phyloP scores from a whole-genome alignment of 176 grass and related monocot genomes.

The Rhynchospora breviuscula region DNA sequence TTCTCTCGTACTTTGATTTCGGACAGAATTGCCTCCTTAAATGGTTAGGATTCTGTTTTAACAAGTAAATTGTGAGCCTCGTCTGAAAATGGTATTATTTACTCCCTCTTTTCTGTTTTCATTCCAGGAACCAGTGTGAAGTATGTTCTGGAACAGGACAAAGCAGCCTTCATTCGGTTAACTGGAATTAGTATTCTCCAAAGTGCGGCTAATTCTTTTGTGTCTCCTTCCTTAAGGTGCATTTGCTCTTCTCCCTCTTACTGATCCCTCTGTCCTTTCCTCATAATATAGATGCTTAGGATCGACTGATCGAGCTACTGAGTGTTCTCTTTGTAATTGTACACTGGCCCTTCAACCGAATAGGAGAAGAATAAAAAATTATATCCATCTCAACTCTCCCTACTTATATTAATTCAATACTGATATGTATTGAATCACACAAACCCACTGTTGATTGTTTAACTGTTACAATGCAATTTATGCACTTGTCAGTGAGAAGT shows the following conservation, averaged over 20 bases:
- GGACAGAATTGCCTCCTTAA: slow-evolving; percentile 94
- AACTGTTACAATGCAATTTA: neutral
- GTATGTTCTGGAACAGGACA: slow-evolving; percentile 96
- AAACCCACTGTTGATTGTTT: neutral
- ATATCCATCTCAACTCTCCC: neutral
- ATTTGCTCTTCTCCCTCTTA: neutral
- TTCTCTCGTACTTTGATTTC: slow-evolving; percentile 97
- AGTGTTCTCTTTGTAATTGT: neutral
- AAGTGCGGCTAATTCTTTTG: slow-evolving; percentile 93
- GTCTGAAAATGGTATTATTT: slow-evolving; percentile 22
- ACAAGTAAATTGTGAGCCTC: slow-evolving; percentile 31
- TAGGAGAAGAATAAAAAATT: neutral
- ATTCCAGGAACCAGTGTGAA: slow-evolving; percentile 91
- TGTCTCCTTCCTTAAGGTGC: slow-evolving; percentile 89
- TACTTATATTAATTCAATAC: neutral
- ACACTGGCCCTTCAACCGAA: neutral
- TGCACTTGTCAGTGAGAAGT: neutral
- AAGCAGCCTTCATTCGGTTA: slow-evolving; percentile 78
- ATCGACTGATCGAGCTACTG: neutral
- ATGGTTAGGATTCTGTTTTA: slow-evolving; percentile 47
- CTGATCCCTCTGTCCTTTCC: neutral
- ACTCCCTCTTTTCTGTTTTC: neutral
- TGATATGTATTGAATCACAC: neutral
- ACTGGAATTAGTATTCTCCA: slow-evolving; percentile 94
- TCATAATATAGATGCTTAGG: neutral